Conservation (phyloP, 108 stramenopile species). For the Nitzschia sp. region DNA sequence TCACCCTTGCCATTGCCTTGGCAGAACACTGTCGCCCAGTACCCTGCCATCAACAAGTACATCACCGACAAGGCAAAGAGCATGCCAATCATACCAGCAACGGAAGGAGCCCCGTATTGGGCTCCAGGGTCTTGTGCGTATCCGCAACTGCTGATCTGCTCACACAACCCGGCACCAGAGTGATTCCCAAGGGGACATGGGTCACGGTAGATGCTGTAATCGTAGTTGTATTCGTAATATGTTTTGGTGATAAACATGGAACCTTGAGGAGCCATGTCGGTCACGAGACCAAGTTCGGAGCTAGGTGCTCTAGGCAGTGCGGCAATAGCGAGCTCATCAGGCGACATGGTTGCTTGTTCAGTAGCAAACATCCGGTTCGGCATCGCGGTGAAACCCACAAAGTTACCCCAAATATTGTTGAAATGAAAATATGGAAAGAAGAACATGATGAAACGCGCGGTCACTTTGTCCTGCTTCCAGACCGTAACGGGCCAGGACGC, state of each 20-base stretch:
- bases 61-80: slow-evolving; percentile 39
- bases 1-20: slow-evolving; percentile 49
- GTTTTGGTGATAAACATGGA: slow-evolving; percentile 1
- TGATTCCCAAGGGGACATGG: neutral
- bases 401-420: slow-evolving; percentile 42
- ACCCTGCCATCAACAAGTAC: slow-evolving; percentile 48
- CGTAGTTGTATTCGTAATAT: slow-evolving; percentile 29
- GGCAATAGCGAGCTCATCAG: slow-evolving; percentile 43
- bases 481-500: slow-evolving; percentile 14
- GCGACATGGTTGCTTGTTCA: slow-evolving; percentile 35
- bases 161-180: slow-evolving; percentile 21
- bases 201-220: neutral
- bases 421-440: slow-evolving; percentile 55
- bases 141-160: slow-evolving; percentile 6
- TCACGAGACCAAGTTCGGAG: neutral
- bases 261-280: slow-evolving; percentile 6
- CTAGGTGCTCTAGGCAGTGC: slow-evolving; percentile 5
- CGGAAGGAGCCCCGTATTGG: slow-evolving; percentile 36
- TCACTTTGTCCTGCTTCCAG: neutral
- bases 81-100: slow-evolving; percentile 41
- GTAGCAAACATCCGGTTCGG: slow-evolving; percentile 44
- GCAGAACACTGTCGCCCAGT: slow-evolving; percentile 46
- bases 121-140: slow-evolving; percentile 23
- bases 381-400: slow-evolving; percentile 59
- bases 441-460: slow-evolving; percentile 33